These are phyloP conservation scores for Aspergillus awamori DNA, from an alignment of 2,329 filamentous ascomycete species.

Conservation along the genomic window DNA sequence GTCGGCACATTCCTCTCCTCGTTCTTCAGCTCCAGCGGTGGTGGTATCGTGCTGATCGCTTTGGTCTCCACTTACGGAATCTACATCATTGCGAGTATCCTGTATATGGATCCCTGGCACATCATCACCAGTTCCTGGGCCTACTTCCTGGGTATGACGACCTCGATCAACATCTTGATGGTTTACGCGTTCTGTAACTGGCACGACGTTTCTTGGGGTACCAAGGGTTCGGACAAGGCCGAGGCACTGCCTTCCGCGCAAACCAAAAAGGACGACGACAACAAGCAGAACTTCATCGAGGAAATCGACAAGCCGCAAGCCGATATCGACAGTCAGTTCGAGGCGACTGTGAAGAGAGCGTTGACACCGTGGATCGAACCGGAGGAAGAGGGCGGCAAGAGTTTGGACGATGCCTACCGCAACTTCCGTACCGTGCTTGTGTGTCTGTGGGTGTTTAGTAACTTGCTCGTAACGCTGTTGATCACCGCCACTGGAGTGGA, in stretches of 20 bases:
- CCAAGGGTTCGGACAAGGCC: constrained; percentile 95
- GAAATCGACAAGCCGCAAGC: constrained; percentile 96
- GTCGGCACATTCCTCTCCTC: constrained; percentile 69
- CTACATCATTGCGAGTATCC: constrained; percentile 94
- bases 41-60: constrained; percentile 92
- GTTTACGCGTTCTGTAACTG: constrained; percentile 99
- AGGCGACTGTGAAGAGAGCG: constrained; percentile 91
- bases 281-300: constrained; percentile 85
- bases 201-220: constrained; percentile 99
- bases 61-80: constrained; percentile 93
- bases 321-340: constrained; percentile 97
- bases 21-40: constrained; percentile 73
- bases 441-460: constrained; percentile 92
- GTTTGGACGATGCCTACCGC: constrained; percentile 98
- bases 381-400: constrained; percentile 78
- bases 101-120: constrained; percentile 99
- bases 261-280: constrained; percentile 78
- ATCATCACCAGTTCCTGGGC: constrained; percentile 98
- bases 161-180: constrained; percentile 99
- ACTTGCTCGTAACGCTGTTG: constrained; percentile 78
- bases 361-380: constrained; percentile 78
- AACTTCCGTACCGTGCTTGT: constrained; percentile 97
- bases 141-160: constrained; percentile 83
- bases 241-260: constrained; percentile 89
- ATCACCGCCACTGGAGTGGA: constrained; percentile 89